Conservation (phyloP, 352 stramenopile genomes). For the Nothophytophthora sp. region DNA sequence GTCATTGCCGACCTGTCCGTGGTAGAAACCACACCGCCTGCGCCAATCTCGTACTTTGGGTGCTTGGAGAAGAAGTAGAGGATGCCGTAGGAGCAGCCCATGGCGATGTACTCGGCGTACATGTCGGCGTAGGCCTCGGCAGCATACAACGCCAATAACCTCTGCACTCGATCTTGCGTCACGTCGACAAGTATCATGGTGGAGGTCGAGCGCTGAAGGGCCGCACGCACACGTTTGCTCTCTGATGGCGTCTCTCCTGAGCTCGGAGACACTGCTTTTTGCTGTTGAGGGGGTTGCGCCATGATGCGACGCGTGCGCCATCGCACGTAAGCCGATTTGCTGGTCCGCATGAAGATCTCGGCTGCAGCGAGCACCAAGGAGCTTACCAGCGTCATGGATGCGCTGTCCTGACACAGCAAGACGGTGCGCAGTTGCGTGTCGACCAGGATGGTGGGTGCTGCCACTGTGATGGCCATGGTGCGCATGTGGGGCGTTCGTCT, state of each 20-base stretch:
- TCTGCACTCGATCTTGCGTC: slow-evolving; percentile 2
- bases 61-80: slow-evolving; percentile 36
- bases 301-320: slow-evolving; percentile 4
- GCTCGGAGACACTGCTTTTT: neutral
- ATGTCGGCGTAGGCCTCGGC: slow-evolving; percentile 34
- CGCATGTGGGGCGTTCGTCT: slow-evolving; percentile 8
- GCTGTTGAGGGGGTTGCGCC: neutral
- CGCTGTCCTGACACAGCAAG: slow-evolving; percentile 14
- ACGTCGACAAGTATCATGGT: slow-evolving; percentile 3
- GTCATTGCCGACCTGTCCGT: neutral
- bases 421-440: slow-evolving; percentile 27
- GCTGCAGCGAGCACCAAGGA: slow-evolving; percentile 25
- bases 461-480: slow-evolving; percentile 16
- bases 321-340: slow-evolving; percentile 21
- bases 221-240: neutral
- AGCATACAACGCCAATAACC: slow-evolving; percentile 19
- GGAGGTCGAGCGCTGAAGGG: neutral
- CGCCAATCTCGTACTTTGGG: slow-evolving; percentile 23
- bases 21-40: neutral
- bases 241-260: neutral
- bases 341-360: slow-evolving; percentile 26
- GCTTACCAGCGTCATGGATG: slow-evolving; percentile 12
- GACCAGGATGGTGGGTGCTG: slow-evolving; percentile 24
- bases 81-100: slow-evolving; percentile 36
- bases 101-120: slow-evolving; percentile 51